A percentile compares a stretch with the other conserved stretches of the same genome.
Conservation (phyloP, 73 alveolate species). For the Stentor coeruleus region DNA sequence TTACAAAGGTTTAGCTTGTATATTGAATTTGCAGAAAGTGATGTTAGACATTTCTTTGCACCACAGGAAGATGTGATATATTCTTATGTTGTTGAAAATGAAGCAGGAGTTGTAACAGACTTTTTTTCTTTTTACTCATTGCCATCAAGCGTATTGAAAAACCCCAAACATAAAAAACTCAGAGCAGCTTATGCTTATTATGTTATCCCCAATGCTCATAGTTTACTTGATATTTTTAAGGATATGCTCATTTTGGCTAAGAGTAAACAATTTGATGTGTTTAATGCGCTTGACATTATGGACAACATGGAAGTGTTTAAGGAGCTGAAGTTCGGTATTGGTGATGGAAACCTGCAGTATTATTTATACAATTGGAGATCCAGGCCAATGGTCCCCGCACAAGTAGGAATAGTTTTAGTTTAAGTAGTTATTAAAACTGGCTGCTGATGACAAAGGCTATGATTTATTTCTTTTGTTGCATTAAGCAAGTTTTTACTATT, state of each 20-base stretch:
- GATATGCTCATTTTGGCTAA: slow-evolving; percentile 83
- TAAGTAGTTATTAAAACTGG: slow-evolving; percentile 14
- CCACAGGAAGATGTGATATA: slow-evolving; percentile 86
- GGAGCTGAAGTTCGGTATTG: slow-evolving; percentile 59
- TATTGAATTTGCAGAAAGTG: slow-evolving; percentile 63
- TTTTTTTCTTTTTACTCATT: slow-evolving; percentile 79
- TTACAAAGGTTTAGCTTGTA: slow-evolving; percentile 52
- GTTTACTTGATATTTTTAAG: slow-evolving; percentile 57
- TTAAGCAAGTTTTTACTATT: too few species aligned
- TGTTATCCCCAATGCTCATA: slow-evolving; percentile 42
- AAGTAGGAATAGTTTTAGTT: slow-evolving; percentile 45
- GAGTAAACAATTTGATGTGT: slow-evolving; percentile 84
- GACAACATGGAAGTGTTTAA: slow-evolving; percentile 63
- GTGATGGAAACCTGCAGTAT: slow-evolving; percentile 89
- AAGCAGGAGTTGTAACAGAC: slow-evolving; percentile 74
- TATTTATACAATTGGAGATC: slow-evolving; percentile 82
- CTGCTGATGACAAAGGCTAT: too few species aligned
- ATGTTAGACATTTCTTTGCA: slow-evolving; percentile 73
- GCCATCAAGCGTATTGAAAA: slow-evolving; percentile 71
- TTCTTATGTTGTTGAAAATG: slow-evolving; percentile 84
- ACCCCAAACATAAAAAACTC: slow-evolving; percentile 59
- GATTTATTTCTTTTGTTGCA: too few species aligned
- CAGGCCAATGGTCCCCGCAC: slow-evolving; percentile 31
- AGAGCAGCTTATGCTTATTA: slow-evolving; percentile 78
- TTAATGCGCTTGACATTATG: slow-evolving; percentile 84